Evolutionary conservation across 208 protist species (phyloP), one percentile per base, ranked within the genome.

Genomic region (Trypanosoma caninum): DNA sequence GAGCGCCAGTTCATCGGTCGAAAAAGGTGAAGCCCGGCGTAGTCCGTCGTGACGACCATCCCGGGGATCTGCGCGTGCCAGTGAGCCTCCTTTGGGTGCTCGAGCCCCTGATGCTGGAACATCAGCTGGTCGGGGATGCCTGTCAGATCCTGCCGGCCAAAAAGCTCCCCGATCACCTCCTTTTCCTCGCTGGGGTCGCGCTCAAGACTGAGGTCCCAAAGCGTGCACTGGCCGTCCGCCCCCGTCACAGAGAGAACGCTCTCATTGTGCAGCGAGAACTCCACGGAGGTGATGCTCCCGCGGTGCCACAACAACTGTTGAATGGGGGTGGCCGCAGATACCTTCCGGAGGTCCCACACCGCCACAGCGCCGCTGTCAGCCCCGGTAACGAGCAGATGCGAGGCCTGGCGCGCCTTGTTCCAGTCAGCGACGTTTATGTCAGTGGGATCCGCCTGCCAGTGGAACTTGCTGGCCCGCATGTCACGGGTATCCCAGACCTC

Each of bases 361-460:
- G 89, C 87, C 33, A 99, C 95, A 8, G 82, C 83, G 44, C 98
- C 98, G 67, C 97, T 97, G 69, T 99, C 98, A 30, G 87, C 91
- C 31, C 98, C 98, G 2, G 95, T 98, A 23, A 91, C 95, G n/a
- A 99, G 74, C 27, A 99, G 79, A 69, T 99, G 97, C 20, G 86
- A 91, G 7, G 83, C 84, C 70, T 86, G 78, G 14, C 76, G 76
- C 6, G 76, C 84, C 44, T 65, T 78, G 82, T 98, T 98, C 97
- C 98, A 99, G 25, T 93, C 89, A 30, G 98, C 93, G 34, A 99
- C 98, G 80, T 99, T 99, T 57, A 99, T 98, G 75, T 99, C 98
- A 9, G 75, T 80, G 30, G 80, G 66, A 59, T 90, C 87, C 1
- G 87, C 87, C 55, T 80, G 81, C 78, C 90, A 96, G 34, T 57